Evolutionary conservation across 2,329 filamentous ascomycete species (phyloP).

Genomic region (Penicillium polonicum): DNA sequence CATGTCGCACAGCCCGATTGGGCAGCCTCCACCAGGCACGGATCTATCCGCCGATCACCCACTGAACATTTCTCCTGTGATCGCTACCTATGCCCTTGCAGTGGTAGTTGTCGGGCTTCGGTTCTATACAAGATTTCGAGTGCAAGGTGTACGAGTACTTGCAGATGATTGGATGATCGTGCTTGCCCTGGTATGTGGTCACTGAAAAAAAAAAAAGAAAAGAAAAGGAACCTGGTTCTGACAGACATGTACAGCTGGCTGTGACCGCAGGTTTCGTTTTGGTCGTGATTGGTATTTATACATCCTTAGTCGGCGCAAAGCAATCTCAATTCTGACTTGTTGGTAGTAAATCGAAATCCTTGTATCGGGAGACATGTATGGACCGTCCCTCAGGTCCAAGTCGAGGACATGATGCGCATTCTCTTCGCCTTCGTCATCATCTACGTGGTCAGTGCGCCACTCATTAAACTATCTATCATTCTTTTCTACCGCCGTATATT

Average conservation of each 20-base stretch:
- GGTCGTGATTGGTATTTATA: neutral
- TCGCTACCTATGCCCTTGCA: neutral
- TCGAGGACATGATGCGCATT: neutral
- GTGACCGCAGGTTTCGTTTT: neutral
- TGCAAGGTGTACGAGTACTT: neutral
- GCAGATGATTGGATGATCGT: neutral
- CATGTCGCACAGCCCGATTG: neutral
- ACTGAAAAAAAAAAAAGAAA: too few species aligned
- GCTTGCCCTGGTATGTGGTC: neutral
- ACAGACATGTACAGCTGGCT: neutral
- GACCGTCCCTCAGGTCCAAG: neutral
- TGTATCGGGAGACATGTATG: neutral
- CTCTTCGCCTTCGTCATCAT: neutral
- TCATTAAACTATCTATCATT: neutral
- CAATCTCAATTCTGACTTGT: neutral
- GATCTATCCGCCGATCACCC: neutral
- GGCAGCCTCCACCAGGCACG: neutral
- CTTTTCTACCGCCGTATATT: slow-evolving; percentile 1
- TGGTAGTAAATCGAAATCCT: neutral
- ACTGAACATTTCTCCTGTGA: neutral
- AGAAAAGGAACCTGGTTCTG: neutral
- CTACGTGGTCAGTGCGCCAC: neutral
- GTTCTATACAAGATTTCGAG: neutral
- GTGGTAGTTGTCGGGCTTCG: neutral
- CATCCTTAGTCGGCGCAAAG: neutral